Evolutionary conservation across 139 green algal genomes (phyloP).

Genomic region (Haematococcus lacustris): DNA sequence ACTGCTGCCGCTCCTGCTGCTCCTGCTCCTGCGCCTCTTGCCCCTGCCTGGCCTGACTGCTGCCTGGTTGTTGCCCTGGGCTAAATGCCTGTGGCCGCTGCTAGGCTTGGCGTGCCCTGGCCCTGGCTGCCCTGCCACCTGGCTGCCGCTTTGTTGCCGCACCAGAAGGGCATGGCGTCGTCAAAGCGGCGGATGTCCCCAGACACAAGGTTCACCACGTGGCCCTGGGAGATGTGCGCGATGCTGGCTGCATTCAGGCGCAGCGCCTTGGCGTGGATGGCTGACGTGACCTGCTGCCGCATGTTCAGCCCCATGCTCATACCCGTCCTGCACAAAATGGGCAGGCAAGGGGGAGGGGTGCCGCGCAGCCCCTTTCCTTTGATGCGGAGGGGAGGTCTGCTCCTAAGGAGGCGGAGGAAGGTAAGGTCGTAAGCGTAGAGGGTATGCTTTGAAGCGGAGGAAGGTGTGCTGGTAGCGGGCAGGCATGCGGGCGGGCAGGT

Average conservation of each 20-base stretch:
- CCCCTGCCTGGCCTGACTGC: background rate
- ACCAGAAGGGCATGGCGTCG: slow-evolving; percentile 56
- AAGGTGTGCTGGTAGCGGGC: background rate
- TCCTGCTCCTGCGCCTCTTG: no score
- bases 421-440: background rate
- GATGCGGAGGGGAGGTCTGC: background rate
- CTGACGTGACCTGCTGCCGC: slow-evolving; percentile 41
- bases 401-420: background rate
- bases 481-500: background rate
- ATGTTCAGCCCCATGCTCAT: slow-evolving; percentile 61
- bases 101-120: background rate
- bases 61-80: background rate
- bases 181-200: slow-evolving; percentile 69
- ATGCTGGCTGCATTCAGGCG: slow-evolving; percentile 63
- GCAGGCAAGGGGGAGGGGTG: background rate
- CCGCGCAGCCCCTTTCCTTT: background rate
- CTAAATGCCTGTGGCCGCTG: background rate
- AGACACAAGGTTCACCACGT: slow-evolving; percentile 46
- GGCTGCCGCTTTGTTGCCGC: background rate
- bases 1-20: no score
- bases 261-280: slow-evolving; percentile 52
- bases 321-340: slow-evolving; percentile 46
- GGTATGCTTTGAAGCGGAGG: background rate
- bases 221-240: slow-evolving; percentile 30
- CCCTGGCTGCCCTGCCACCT: background rate